phyloP scores from a whole-genome alignment of 2,329 filamentous ascomycete species.

The Bipolaris victoriae region DNA sequence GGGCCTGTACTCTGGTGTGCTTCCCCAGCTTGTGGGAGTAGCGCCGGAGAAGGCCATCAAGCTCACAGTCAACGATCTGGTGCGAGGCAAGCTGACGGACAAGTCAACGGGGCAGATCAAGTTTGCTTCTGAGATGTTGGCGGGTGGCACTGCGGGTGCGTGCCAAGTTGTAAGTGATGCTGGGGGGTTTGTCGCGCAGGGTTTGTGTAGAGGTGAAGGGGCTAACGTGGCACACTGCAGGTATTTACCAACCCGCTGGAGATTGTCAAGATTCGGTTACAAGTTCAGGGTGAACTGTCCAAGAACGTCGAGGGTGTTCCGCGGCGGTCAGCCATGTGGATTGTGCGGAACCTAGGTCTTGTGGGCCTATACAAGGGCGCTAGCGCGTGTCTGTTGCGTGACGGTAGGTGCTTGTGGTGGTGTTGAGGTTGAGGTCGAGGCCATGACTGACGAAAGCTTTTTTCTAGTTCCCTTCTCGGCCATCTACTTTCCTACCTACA shows the following conservation, averaged over 20 bases:
- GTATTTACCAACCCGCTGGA: conserved; percentile 98
- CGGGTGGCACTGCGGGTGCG: conserved; percentile 86
- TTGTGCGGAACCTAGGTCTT: conserved; percentile 91
- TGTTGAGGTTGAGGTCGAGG: background rate
- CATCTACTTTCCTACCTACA: conserved; percentile 98
- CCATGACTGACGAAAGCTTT: conserved; percentile 18
- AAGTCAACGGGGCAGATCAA: conserved; percentile 75
- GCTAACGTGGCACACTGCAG: conserved; percentile 52
- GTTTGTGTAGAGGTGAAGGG: background rate
- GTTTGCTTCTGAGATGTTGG: conserved; percentile 74
- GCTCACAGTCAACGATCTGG: conserved; percentile 95
- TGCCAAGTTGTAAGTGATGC: conserved; percentile 86
- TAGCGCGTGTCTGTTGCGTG: conserved; percentile 89
- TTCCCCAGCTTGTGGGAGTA: conserved; percentile 94
- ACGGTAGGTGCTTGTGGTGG: conserved; percentile 52
- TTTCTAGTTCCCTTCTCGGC: conserved; percentile 84
- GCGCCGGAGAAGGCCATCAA: conserved; percentile 99
- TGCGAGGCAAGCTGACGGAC: conserved; percentile 76
- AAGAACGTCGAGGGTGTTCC: conserved; percentile 83
- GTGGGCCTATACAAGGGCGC: conserved; percentile 97
- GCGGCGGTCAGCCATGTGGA: conserved; percentile 95
- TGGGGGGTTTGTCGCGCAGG: background rate
- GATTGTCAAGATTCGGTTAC: conserved; percentile 98
- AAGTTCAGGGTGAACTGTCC: conserved; percentile 94
- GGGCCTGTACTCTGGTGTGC: conserved; percentile 90